Evolutionary conservation across 257 asterid species (phyloP).

Genomic region (Knoxia roxburghii): DNA sequence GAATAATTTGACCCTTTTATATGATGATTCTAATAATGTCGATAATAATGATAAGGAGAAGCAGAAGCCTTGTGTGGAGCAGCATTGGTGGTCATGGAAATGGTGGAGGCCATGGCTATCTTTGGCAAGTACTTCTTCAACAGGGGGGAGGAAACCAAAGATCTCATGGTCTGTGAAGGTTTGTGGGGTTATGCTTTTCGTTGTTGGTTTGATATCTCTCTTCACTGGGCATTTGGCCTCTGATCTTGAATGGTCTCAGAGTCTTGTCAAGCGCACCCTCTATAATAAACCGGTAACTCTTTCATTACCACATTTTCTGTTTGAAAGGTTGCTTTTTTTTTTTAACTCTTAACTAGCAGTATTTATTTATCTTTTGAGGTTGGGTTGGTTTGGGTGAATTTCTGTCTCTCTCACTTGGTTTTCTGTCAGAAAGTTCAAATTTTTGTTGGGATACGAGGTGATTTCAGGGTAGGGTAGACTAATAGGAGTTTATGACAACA

Average conservation of each 20-base stretch:
- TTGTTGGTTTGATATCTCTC: conserved; percentile 80
- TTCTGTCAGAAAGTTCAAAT: not conserved
- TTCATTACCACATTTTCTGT: not conserved
- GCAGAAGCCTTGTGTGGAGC: conserved; percentile 33
- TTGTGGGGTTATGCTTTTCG: conserved; percentile 76
- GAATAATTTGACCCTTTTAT: conserved; percentile 15
- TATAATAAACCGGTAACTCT: conserved; percentile 44
- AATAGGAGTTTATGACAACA: not conserved
- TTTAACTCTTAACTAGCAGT: not conserved
- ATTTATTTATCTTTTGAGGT: not conserved
- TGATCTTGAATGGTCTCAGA: conserved; percentile 88
- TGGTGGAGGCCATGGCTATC: conserved; percentile 5
- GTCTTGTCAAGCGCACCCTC: conserved; percentile 55
- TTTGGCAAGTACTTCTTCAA: conserved; percentile 13
- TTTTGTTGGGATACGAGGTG: not conserved
- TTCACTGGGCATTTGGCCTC: conserved; percentile 96
- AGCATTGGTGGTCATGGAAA: conserved; percentile 22
- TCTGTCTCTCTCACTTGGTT: not conserved
- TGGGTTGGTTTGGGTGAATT: not conserved
- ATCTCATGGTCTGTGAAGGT: conserved; percentile 73
- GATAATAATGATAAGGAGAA: conserved; percentile 29
- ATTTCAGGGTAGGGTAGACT: not conserved
- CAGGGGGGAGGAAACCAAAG: conserved; percentile 39
- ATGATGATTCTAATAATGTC: conserved; percentile 18
- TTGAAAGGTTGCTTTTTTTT: not conserved